Evolutionary conservation across 2,329 filamentous ascomycete genomes (phyloP).

Genomic region (Pestalotiopsis sp.): DNA sequence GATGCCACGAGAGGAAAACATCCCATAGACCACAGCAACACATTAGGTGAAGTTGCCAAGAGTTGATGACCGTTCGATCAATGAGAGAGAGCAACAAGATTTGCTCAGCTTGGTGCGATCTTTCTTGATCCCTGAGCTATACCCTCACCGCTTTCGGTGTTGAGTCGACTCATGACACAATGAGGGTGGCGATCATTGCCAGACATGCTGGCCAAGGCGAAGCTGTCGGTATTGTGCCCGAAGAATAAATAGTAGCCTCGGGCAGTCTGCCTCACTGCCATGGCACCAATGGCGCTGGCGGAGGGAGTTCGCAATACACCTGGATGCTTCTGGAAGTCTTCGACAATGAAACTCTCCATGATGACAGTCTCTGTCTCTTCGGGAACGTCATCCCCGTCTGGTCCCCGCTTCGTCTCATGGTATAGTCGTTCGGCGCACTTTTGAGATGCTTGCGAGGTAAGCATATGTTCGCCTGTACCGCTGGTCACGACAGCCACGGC

Average conservation of each 20-base stretch:
- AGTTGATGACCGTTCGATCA: background rate
- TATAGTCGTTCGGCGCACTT: constrained; percentile 87
- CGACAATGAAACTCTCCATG: constrained; percentile 74
- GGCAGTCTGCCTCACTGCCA: constrained; percentile 83
- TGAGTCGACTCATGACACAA: constrained; percentile 85
- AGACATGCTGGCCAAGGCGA: constrained; percentile 87
- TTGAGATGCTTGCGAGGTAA: constrained; percentile 88
- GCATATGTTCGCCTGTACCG: constrained; percentile 97
- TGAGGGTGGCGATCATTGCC: constrained; percentile 74
- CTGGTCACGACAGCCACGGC: constrained; percentile 86
- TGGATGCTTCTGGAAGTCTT: constrained; percentile 93
- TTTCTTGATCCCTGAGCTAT: constrained; percentile 61
- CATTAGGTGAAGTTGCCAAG: background rate
- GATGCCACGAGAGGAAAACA: background rate
- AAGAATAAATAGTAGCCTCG: constrained; percentile 85
- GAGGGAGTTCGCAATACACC: constrained; percentile 81
- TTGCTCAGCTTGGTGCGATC: constrained; percentile 29
- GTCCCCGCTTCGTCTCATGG: constrained; percentile 63
- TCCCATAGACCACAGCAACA: background rate
- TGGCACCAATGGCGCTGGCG: constrained; percentile 85
- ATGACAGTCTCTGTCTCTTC: constrained; percentile 78
- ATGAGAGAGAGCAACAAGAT: background rate
- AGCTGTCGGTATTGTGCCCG: constrained; percentile 91
- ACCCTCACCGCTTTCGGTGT: constrained; percentile 44
- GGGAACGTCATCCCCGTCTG: constrained; percentile 63